Percentiles rank a stretch among this genome's conserved stretches.
Conservation (phyloP, 129 eudicot species). For the Calendula officinalis region DNA sequence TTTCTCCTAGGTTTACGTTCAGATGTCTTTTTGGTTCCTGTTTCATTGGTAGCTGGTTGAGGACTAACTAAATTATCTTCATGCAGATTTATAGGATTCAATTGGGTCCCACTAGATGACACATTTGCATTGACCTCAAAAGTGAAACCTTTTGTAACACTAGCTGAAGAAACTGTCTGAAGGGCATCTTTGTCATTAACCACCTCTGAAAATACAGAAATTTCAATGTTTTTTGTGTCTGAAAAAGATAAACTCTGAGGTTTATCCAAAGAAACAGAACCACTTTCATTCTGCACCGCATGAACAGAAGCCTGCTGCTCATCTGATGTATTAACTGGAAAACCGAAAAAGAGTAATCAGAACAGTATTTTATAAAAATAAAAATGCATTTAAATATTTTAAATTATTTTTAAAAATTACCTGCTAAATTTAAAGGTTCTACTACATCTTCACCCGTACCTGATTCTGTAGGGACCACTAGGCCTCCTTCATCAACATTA, state of each 20-base stretch:
- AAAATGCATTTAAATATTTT: conserved; percentile 13
- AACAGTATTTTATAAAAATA: conserved; percentile 11
- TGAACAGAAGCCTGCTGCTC: conserved; percentile 25
- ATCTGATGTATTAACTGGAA: conserved; percentile 38
- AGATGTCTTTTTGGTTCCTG: conserved; percentile 45
- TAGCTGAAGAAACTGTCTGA: conserved; percentile 25
- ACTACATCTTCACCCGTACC: conserved; percentile 18
- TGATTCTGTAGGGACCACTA: conserved; percentile 25
- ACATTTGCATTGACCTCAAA: conserved; percentile 52
- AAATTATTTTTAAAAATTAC: conserved; percentile 27
- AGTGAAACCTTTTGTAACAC: conserved; percentile 40
- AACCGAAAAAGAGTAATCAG: conserved; percentile 22
- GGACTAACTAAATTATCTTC: conserved; percentile 31
- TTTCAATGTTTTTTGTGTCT: conserved; percentile 33
- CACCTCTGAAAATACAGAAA: conserved; percentile 21
- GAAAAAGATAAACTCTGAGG: conserved; percentile 29
- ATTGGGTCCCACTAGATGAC: conserved; percentile 35
- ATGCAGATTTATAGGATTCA: conserved; percentile 28
- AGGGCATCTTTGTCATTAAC: conserved; percentile 10
- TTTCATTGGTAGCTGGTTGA: conserved; percentile 32
- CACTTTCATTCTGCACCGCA: conserved; percentile 34
- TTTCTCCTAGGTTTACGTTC: conserved; percentile 73
- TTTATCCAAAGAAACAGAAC: conserved; percentile 33
- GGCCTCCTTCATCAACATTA: conserved; percentile 30
- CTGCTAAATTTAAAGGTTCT: conserved; percentile 39